A percentile compares a stretch with the other conserved stretches of the same genome.
These are phyloP conservation scores for Hypoxylon lienhwacheense DNA, from an alignment of 495 filamentous ascomycete species.

Conservation along the genomic window DNA sequence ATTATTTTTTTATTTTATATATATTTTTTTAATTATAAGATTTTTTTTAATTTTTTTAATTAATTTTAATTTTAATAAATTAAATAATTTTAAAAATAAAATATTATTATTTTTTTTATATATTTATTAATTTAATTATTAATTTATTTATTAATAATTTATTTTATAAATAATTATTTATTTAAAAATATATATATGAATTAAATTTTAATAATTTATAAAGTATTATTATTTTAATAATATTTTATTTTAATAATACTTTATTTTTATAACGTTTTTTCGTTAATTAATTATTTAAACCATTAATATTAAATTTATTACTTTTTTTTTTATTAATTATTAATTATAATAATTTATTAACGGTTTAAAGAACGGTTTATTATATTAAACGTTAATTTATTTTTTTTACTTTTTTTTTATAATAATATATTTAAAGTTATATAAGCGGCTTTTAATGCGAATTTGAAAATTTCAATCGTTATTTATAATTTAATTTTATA, in stretches of 20 bases:
- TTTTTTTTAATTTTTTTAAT: neutral
- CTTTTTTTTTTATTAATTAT: neutral
- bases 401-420: neutral
- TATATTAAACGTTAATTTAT: too few species aligned
- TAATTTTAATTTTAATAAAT: neutral
- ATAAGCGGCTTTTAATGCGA: too few species aligned
- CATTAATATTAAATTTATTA: too few species aligned
- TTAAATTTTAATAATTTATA: neutral
- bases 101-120: neutral
- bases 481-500: too few species aligned
- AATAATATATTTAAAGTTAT: neutral
- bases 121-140: too few species aligned
- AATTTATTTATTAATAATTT: neutral
- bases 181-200: neutral
- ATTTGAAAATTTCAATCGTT: neutral
- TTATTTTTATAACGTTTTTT: conserved; percentile 1
- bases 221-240: neutral
- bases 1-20: neutral
- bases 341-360: neutral
- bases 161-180: conserved; percentile 1
- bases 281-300: neutral
- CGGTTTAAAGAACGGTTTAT: neutral
- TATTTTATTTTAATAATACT: conserved; percentile 2
- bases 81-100: neutral
- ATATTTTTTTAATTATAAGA: neutral